A percentile compares a stretch with the other conserved stretches of the same genome.
Evolutionary conservation across 805 yeast species (phyloP).

Genomic region (Ogataea salicorniae): DNA sequence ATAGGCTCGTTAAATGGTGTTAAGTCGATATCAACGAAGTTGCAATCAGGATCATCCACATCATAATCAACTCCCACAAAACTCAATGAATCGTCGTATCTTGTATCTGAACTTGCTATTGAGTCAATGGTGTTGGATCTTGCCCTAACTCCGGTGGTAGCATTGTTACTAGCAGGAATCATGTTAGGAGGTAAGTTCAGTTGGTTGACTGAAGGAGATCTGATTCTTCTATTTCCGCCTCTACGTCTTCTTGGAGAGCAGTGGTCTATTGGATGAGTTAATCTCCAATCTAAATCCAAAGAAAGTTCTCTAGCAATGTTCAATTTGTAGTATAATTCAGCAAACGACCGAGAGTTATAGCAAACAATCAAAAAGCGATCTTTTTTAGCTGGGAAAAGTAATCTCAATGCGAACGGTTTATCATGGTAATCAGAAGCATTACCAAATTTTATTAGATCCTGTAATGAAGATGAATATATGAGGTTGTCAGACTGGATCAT

Average conservation of each 20-base stretch:
- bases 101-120: too few species aligned
- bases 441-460: conserved; percentile 28
- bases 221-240: background rate
- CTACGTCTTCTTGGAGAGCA: conserved; percentile 27
- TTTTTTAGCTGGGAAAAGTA: conserved; percentile 21
- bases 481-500: conserved; percentile 3
- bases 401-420: conserved; percentile 29
- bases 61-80: too few species aligned
- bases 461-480: conserved; percentile 23
- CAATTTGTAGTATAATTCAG: conserved; percentile 27
- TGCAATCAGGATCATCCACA: too few species aligned
- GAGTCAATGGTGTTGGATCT: too few species aligned
- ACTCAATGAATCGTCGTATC: too few species aligned
- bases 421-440: conserved; percentile 26
- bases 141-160: too few species aligned
- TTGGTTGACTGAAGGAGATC: background rate
- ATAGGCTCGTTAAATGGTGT: too few species aligned
- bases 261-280: conserved; percentile 22
- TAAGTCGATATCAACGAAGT: too few species aligned
- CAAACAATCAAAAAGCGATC: conserved; percentile 24
- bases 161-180: too few species aligned
- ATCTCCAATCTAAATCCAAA: conserved; percentile 27
- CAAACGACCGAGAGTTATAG: conserved; percentile 25
- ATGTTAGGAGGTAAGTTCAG: background rate
- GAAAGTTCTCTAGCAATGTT: conserved; percentile 30